Percentiles rank a stretch among this genome's conserved stretches.
Conservation (phyloP, 768 basidiomycete genomes). For the Artomyces pyxidatus region DNA sequence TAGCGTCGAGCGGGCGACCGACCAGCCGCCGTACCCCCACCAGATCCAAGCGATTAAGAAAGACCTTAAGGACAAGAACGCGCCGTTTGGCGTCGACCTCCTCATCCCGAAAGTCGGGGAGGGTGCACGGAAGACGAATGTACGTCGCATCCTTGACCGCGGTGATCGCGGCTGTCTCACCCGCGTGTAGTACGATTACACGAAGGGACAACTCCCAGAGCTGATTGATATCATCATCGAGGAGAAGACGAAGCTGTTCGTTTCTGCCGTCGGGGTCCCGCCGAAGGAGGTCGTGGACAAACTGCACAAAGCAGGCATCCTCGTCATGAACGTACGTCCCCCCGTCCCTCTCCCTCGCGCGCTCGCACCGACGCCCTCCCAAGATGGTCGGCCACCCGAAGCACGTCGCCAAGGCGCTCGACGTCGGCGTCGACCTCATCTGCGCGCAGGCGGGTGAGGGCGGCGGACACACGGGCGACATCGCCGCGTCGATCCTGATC, state of each 20-base stretch:
- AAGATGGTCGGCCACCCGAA: conserved; percentile 94
- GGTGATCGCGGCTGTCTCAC: neutral
- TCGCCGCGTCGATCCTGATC: conserved; percentile 78
- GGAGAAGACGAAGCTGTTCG: conserved; percentile 81
- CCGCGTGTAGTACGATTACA: conserved; percentile 75
- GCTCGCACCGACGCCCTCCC: no score
- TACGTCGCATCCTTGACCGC: conserved; percentile 23
- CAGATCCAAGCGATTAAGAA: conserved; percentile 71
- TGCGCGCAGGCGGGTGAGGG: conserved; percentile 94
- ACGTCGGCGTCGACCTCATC: conserved; percentile 83
- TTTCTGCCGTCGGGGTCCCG: conserved; percentile 86
- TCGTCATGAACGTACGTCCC: conserved; percentile 69
- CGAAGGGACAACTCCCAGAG: conserved; percentile 78
- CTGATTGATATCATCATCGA: conserved; percentile 89
- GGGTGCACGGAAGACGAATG: conserved; percentile 86
- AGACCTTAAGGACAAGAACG: conserved; percentile 62
- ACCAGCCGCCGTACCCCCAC: neutral
- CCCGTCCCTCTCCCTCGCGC: neutral
- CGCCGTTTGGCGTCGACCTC: conserved; percentile 88
- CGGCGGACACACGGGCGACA: conserved; percentile 63
- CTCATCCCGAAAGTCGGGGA: conserved; percentile 84
- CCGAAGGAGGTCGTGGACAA: conserved; percentile 72
- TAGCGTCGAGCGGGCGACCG: neutral
- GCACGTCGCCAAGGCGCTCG: conserved; percentile 74
- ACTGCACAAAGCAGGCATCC: conserved; percentile 78